These are phyloP conservation scores for Eucalyptus brandiana DNA, from an alignment of 345 rosid species.

Conservation along the genomic window DNA sequence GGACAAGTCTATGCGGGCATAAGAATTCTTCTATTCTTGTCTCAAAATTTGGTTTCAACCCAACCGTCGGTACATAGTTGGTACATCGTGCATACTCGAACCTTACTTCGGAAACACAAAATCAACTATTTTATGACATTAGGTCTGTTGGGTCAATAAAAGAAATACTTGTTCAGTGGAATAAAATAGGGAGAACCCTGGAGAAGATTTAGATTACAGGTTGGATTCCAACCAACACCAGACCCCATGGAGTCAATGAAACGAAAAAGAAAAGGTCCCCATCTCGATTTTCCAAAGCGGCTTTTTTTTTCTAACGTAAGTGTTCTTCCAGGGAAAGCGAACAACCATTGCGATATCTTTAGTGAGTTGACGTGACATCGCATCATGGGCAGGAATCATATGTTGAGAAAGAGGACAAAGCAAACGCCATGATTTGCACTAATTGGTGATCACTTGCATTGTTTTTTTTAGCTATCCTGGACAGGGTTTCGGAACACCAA, in stretches of 20 bases:
- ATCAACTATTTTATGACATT: background rate
- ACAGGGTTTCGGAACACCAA: background rate
- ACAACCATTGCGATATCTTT: background rate
- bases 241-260: background rate
- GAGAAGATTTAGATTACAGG: background rate
- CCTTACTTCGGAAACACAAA: background rate
- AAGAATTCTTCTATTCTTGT: background rate
- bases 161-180: background rate
- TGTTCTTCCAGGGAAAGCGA: background rate
- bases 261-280: background rate
- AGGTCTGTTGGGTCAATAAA: background rate
- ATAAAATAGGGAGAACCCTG: background rate
- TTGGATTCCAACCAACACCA: background rate
- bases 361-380: background rate
- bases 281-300: background rate
- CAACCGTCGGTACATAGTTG: background rate
- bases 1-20: background rate
- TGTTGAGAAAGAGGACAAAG: background rate
- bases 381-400: background rate
- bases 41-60: background rate
- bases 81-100: background rate
- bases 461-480: background rate
- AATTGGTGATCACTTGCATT: background rate
- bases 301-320: background rate
- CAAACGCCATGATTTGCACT: background rate